Evolutionary conservation across 73 alveolate species (phyloP).

Genomic region (Paramecium tetraurelia): DNA sequence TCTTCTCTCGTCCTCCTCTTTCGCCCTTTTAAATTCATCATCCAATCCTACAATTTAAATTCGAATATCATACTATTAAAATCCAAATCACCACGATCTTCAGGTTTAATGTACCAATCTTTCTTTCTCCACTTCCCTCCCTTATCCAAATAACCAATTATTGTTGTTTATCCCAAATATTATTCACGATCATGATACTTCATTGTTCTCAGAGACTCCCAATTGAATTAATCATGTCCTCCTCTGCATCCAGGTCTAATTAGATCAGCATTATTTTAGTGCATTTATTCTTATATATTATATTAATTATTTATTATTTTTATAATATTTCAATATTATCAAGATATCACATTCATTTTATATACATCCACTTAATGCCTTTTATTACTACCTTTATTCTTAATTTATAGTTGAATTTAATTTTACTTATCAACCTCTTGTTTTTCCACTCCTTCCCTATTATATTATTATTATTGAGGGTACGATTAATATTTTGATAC

Average conservation of each 20-base stretch:
- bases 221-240: slow-evolving; percentile 94
- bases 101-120: slow-evolving; percentile 89
- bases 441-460: too few relatives aligned
- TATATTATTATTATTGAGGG: too few relatives aligned
- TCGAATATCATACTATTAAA: not conserved
- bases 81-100: slow-evolving; percentile 41
- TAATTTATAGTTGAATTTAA: too few relatives aligned
- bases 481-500: too few relatives aligned
- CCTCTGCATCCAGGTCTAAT: slow-evolving; percentile 98
- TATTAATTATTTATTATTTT: not conserved
- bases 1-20: slow-evolving; percentile 65
- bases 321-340: not conserved
- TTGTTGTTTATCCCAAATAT: slow-evolving; percentile 92
- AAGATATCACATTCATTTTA: not conserved
- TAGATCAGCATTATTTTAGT: slow-evolving; percentile 48
- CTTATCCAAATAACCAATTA: slow-evolving; percentile 93
- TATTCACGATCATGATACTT: slow-evolving; percentile 93
- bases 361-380: not conserved
- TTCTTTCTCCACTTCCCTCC: slow-evolving; percentile 98
- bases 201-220: slow-evolving; percentile 96
- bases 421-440: too few relatives aligned
- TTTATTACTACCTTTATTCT: not conserved
- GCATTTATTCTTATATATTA: not conserved
- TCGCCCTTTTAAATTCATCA: slow-evolving; percentile 48
- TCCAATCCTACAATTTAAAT: not conserved